Evolutionary conservation across 1,139 yeast species (phyloP).

Genomic region (Candida sp.): DNA sequence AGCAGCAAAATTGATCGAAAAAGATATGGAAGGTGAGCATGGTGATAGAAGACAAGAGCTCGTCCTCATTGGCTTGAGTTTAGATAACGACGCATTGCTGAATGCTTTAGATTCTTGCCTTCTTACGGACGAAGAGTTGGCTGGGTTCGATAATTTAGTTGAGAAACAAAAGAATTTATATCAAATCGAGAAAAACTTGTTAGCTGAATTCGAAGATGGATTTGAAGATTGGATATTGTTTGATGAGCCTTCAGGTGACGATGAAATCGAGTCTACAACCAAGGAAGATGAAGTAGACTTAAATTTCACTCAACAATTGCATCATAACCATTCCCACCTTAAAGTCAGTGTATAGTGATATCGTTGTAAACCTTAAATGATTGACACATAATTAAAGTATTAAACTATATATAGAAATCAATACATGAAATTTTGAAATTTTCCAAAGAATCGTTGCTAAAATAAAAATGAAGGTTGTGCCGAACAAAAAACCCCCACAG

Average conservation of each 20-base stretch:
- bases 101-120: slow-evolving; percentile 30
- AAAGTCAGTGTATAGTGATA: background rate
- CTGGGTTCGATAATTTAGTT: slow-evolving; percentile 20
- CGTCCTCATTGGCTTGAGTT: slow-evolving; percentile 40
- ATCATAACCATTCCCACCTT: background rate
- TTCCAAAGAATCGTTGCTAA: no score
- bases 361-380: background rate
- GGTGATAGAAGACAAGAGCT: slow-evolving; percentile 45
- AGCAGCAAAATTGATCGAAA: slow-evolving; percentile 23
- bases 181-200: slow-evolving; percentile 25
- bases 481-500: no score
- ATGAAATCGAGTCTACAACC: background rate
- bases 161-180: slow-evolving; percentile 20
- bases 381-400: no score
- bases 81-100: slow-evolving; percentile 21
- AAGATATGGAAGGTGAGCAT: slow-evolving; percentile 33
- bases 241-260: slow-evolving; percentile 5
- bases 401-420: background rate
- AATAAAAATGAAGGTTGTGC: no score
- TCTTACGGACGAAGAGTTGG: slow-evolving; percentile 31
- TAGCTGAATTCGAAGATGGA: slow-evolving; percentile 31
- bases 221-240: slow-evolving; percentile 21
- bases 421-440: no score
- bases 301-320: background rate
- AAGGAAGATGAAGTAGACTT: background rate